Percentiles rank a stretch among this genome's conserved stretches.
phyloP scores from a whole-genome alignment of 2,329 filamentous ascomycete genomes.

The Coniella lustricola region DNA sequence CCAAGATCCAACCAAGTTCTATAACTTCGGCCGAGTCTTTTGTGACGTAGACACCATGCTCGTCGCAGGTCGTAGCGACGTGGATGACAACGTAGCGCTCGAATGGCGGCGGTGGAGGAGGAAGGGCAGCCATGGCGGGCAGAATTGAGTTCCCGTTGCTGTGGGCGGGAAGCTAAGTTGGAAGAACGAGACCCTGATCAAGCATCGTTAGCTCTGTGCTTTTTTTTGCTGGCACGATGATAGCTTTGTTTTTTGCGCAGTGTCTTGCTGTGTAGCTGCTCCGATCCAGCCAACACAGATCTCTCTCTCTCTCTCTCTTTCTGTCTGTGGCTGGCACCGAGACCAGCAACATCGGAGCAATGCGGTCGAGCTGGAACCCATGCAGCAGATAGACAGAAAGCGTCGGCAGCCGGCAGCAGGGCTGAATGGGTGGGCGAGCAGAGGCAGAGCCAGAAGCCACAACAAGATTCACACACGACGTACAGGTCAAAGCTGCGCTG shows the following conservation, averaged over 20 bases:
- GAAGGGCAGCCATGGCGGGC: constrained; percentile 37
- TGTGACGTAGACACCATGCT: constrained; percentile 98
- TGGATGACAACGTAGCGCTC: constrained; percentile 98
- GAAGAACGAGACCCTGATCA: constrained; percentile 6
- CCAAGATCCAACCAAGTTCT: constrained; percentile 94
- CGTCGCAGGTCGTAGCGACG: constrained; percentile 96
- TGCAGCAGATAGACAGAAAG: too few relatives aligned
- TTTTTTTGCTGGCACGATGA: too few relatives aligned
- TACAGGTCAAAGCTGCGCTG: too few relatives aligned
- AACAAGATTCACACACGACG: too few relatives aligned
- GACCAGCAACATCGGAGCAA: background rate
- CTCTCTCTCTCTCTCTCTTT: too few relatives aligned
- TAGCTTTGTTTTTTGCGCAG: too few relatives aligned
- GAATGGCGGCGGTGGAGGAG: constrained; percentile 60
- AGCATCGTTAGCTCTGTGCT: constrained; percentile 3
- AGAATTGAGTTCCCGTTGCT: constrained; percentile 3
- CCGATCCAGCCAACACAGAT: background rate
- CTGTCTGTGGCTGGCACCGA: constrained; percentile 8
- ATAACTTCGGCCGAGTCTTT: constrained; percentile 99
- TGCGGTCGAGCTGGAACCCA: too few relatives aligned
- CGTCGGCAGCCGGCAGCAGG: too few relatives aligned
- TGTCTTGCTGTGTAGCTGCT: too few relatives aligned
- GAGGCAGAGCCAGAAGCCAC: too few relatives aligned
- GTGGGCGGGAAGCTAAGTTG: constrained; percentile 1
- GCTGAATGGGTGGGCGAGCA: too few relatives aligned